A percentile compares a stretch with the other conserved stretches of the same genome.
Conservation (phyloP, 225 moss, liverwort and hornwort species). For the Pseudoscleropodium purum region DNA sequence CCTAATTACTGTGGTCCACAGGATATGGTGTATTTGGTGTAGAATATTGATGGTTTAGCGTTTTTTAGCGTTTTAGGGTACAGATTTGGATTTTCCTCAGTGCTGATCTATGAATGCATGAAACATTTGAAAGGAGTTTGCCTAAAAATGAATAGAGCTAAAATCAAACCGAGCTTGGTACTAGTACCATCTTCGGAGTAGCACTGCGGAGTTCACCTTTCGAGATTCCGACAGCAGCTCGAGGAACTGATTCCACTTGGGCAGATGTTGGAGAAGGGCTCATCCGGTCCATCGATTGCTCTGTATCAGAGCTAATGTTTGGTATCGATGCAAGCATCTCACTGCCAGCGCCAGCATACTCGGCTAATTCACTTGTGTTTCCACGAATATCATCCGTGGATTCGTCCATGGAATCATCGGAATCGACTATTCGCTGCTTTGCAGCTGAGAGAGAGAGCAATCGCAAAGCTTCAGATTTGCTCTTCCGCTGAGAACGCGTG, state of each 20-base stretch:
- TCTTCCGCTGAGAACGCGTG: slow-evolving; percentile 41
- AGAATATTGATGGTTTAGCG: not conserved
- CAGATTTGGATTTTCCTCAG: not conserved
- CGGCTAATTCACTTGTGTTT: slow-evolving; percentile 15
- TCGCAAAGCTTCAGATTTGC: slow-evolving; percentile 46
- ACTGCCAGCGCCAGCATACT: slow-evolving; percentile 2
- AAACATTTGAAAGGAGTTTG: not conserved
- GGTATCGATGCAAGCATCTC: slow-evolving; percentile 1
- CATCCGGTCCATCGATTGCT: not conserved
- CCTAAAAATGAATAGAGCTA: not conserved
- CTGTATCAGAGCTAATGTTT: not conserved
- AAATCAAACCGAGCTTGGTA: not conserved
- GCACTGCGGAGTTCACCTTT: slow-evolving; percentile 7
- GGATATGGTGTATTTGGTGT: not conserved
- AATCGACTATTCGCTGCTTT: slow-evolving; percentile 25
- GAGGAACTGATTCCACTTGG: not conserved
- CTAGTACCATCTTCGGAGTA: not conserved
- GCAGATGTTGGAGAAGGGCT: slow-evolving; percentile 6
- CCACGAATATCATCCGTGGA: not conserved
- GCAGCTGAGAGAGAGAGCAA: slow-evolving; percentile 38
- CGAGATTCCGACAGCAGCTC: not conserved
- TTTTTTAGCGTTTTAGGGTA: not conserved
- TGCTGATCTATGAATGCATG: not conserved
- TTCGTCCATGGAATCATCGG: slow-evolving; percentile 16
- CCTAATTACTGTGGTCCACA: not conserved